Percentiles rank a stretch among this genome's conserved stretches.
phyloP scores from a whole-genome alignment of 2,329 filamentous ascomycete genomes.

The Xylaria sp. region DNA sequence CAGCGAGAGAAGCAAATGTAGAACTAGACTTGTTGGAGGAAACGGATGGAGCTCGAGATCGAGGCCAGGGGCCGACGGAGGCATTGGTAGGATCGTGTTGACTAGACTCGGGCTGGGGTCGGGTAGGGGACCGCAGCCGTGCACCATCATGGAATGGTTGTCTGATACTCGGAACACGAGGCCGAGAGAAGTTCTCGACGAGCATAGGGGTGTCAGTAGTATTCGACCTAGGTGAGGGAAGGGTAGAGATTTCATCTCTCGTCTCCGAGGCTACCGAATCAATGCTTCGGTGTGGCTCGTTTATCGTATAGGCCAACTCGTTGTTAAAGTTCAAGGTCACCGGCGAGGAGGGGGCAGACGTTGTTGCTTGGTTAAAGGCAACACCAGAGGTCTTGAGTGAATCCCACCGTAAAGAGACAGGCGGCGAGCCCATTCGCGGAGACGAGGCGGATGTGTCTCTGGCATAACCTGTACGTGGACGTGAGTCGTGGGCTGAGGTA shows the following conservation, averaged over 20 bases:
- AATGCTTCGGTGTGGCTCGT: slow-evolving; percentile 40
- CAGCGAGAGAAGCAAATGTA: slow-evolving; percentile 58
- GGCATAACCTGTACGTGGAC: slow-evolving; percentile 17
- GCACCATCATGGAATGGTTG: slow-evolving; percentile 54
- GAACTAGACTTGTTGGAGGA: slow-evolving; percentile 61
- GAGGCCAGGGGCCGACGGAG: slow-evolving; percentile 54
- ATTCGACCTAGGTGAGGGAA: slow-evolving; percentile 45
- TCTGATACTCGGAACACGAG: slow-evolving; percentile 64
- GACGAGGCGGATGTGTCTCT: slow-evolving; percentile 33
- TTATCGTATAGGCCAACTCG: slow-evolving; percentile 37
- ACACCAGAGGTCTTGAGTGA: slow-evolving; percentile 49
- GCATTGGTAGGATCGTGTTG: slow-evolving; percentile 40
- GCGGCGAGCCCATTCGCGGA: slow-evolving; percentile 38
- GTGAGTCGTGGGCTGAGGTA: slow-evolving; percentile 34
- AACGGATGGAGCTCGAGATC: slow-evolving; percentile 59
- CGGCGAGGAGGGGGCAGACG: slow-evolving; percentile 43
- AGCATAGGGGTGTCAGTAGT: slow-evolving; percentile 51
- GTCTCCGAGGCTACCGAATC: slow-evolving; percentile 42
- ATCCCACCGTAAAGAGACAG: slow-evolving; percentile 60
- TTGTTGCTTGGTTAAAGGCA: slow-evolving; percentile 44
- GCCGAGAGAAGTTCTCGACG: slow-evolving; percentile 70
- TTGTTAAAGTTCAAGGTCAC: slow-evolving; percentile 37
- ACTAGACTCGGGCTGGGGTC: slow-evolving; percentile 43
- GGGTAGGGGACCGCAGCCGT: slow-evolving; percentile 49
- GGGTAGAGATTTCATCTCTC: slow-evolving; percentile 44